These are phyloP conservation scores for Aquanectria penicillioides DNA, from an alignment of 2,329 filamentous ascomycete genomes.

Conservation along the genomic window DNA sequence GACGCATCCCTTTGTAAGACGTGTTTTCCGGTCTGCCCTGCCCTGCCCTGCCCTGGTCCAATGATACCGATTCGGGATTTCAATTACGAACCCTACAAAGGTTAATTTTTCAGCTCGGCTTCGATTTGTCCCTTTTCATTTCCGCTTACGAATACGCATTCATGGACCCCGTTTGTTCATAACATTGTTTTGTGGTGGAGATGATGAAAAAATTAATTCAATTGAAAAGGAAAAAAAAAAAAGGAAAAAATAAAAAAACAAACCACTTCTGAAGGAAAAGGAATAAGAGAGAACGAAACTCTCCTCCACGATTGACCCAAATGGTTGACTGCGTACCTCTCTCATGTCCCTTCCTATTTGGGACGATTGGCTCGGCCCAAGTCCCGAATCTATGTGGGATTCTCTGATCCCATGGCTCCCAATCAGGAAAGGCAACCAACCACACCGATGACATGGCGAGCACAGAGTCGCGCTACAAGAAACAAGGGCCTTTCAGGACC, in stretches of 20 bases:
- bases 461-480: too few relatives aligned
- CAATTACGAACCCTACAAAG: slow-evolving; percentile 1
- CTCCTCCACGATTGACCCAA: too few relatives aligned
- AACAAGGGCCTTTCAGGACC: too few relatives aligned
- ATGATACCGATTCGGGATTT: background rate
- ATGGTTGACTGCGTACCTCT: too few relatives aligned
- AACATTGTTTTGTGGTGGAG: background rate
- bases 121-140: background rate
- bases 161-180: background rate
- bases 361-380: too few relatives aligned
- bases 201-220: background rate
- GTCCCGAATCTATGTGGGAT: too few relatives aligned
- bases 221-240: background rate
- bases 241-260: background rate
- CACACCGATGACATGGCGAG: background rate
- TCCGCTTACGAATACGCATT: background rate
- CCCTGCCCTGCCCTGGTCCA: background rate
- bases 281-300: background rate
- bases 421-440: background rate
- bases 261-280: background rate
- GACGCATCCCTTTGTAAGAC: slow-evolving; percentile 1
- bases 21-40: background rate
- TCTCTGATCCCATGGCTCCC: background rate
- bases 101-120: background rate
- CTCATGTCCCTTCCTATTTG: too few relatives aligned